A percentile compares a stretch with the other conserved stretches of the same genome.
phyloP scores from a whole-genome alignment of 1,284 basidiomycete species.

The Phellopilus nigrolimitatus region DNA sequence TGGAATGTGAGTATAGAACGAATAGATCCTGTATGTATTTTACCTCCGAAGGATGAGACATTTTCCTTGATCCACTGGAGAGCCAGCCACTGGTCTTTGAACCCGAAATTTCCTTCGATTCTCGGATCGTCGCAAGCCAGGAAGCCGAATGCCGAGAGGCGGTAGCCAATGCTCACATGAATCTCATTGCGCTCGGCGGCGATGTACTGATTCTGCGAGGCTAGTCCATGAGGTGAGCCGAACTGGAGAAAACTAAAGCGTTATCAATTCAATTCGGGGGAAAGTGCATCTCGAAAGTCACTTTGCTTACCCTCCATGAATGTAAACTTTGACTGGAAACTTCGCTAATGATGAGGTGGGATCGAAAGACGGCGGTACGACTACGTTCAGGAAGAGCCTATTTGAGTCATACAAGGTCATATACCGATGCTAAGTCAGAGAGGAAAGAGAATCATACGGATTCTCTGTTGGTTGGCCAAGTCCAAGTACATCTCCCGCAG shows the following conservation, averaged over 20 bases:
- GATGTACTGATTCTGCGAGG: conserved; percentile 60
- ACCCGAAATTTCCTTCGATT: conserved; percentile 69
- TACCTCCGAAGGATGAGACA: conserved; percentile 58
- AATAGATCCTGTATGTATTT: conserved; percentile 1
- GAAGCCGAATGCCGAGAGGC: conserved; percentile 71
- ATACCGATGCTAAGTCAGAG: conserved; percentile 6
- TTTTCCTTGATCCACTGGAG: conserved; percentile 57
- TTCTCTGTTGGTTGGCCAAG: conserved; percentile 65
- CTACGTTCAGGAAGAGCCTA: conserved; percentile 68
- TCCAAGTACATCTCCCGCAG: conserved; percentile 55
- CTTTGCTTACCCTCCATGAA: conserved; percentile 61
- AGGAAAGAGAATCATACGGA: conserved; percentile 39
- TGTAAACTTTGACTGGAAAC: conserved; percentile 70
- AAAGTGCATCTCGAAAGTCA: neutral
- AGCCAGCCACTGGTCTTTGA: conserved; percentile 73
- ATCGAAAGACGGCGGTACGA: conserved; percentile 54
- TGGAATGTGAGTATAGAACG: neutral
- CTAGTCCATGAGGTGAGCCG: conserved; percentile 59
- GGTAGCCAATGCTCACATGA: conserved; percentile 69
- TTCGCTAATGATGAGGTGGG: conserved; percentile 27
- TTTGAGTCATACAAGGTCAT: conserved; percentile 4
- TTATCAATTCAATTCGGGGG: neutral
- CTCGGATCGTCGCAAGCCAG: conserved; percentile 56
- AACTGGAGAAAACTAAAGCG: conserved; percentile 68
- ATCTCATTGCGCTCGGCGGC: conserved; percentile 60